Evolutionary conservation across 768 basidiomycete species (phyloP), one percentile per base, ranked within the genome.

Genomic region (Russula compacta): DNA sequence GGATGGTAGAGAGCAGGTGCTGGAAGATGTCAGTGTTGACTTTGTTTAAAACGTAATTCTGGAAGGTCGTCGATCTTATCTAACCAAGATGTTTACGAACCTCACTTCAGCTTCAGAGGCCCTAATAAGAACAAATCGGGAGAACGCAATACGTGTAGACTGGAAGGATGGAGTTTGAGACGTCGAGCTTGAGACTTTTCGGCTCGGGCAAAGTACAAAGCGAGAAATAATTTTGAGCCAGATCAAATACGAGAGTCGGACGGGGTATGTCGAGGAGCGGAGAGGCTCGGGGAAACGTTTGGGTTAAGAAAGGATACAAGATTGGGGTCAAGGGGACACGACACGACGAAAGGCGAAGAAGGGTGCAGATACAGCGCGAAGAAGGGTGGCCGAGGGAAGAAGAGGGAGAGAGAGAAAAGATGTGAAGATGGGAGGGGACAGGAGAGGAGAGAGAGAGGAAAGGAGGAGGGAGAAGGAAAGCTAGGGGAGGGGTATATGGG

Each of bases 131-230:
- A 53, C 52, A 43, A 47, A 58, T 43, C 51, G 43, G 48, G 24
- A 53, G 33, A 40, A 58, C 43, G 24, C 38, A 40, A 47, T 40
- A 33, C 9, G 19, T 8, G 21, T 38, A 24, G 32, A 51, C 33
- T 11, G 19, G 38, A 15, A 14, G 42, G 17, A 24, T 17, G 35
- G 42, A 15, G n/a, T 42, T 53, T 38, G 44, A 48, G 29, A 29
- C 7, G 44, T 46, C 15, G 43, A 57, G 49, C 29, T 46, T 21
- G 43, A 57, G 49, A 36, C 29, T 15, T 40, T 6, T 47, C 21
- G 15, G 15, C 19, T 33, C 19, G 56, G 44, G 39, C 21, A 50
- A 21, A n/a, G 38, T 63, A 58, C 61, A 58, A 53, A 58, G 61
- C 61, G 21, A 63, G 38, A 35, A n/a, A 43, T 17, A n/a, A 43